phyloP scores from a whole-genome alignment of 2,329 filamentous ascomycete species.

The Aspergillus felis region DNA sequence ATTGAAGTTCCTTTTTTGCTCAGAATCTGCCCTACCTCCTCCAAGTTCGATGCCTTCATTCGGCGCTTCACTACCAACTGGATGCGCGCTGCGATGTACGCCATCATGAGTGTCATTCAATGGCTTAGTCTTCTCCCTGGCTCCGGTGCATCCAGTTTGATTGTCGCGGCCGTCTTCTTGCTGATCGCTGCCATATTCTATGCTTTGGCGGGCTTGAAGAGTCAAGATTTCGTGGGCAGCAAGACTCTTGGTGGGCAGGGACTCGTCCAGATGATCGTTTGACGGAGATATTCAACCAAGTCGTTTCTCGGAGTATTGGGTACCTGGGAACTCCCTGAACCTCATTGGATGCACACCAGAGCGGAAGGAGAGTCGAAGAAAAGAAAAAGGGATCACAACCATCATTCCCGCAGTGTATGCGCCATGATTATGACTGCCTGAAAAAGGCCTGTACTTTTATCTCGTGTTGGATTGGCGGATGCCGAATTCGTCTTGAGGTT shows the following conservation, averaged over 20 bases:
- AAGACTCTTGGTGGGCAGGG: slow-evolving; percentile 94
- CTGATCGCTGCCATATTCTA: slow-evolving; percentile 77
- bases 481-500: not conserved
- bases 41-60: slow-evolving; percentile 82
- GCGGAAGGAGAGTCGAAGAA: not conserved
- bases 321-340: not conserved
- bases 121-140: slow-evolving; percentile 70
- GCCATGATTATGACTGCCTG: slow-evolving; percentile 19
- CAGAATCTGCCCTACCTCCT: slow-evolving; percentile 93
- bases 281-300: slow-evolving; percentile 6
- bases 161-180: slow-evolving; percentile 81
- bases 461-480: slow-evolving; percentile 7
- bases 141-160: slow-evolving; percentile 62
- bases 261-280: slow-evolving; percentile 97
- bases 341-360: not conserved
- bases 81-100: slow-evolving; percentile 88
- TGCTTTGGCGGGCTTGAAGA: slow-evolving; percentile 42
- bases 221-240: slow-evolving; percentile 56
- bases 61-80: slow-evolving; percentile 94
- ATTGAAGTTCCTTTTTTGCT: slow-evolving; percentile 90
- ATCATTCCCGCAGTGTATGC: slow-evolving; percentile 12
- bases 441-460: slow-evolving; percentile 19
- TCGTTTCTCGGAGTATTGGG: not conserved
- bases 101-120: slow-evolving; percentile 73
- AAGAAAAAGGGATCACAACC: slow-evolving; percentile 1